Conservation (phyloP, 2,329 filamentous ascomycete species). For the Sporothrix globosa region DNA sequence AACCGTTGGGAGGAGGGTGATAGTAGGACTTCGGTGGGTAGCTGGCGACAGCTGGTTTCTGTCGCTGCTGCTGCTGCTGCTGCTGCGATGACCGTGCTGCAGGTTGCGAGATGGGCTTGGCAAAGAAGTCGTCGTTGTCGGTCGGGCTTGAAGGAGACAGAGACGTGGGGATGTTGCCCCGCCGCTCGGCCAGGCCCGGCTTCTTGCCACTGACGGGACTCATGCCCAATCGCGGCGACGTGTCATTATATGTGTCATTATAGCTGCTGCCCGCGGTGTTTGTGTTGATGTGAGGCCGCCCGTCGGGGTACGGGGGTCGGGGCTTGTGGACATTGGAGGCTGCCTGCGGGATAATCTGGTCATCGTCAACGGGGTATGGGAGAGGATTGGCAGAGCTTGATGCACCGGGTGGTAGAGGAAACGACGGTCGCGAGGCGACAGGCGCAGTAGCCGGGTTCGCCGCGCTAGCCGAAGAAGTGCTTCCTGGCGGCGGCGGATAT, state of each 20-base stretch:
- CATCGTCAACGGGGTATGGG: conserved; percentile 74
- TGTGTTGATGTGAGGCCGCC: conserved; percentile 44
- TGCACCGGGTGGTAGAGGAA: conserved; percentile 68
- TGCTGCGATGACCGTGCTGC: conserved; percentile 31
- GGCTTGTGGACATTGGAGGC: conserved; percentile 39
- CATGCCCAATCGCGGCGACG: conserved; percentile 58
- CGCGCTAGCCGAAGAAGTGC: conserved; percentile 39
- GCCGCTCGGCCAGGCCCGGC: conserved; percentile 74
- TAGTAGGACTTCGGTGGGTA: conserved; percentile 64
- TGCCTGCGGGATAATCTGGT: conserved; percentile 51
- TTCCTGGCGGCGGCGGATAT: conserved; percentile 51
- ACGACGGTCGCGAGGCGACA: conserved; percentile 62
- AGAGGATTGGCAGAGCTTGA: conserved; percentile 69
- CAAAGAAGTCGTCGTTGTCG: conserved; percentile 80
- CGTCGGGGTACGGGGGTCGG: conserved; percentile 51
- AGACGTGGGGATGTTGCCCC: conserved; percentile 79
- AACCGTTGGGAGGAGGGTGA: conserved; percentile 55
- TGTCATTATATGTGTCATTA: conserved; percentile 58
- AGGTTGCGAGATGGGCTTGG: conserved; percentile 59
- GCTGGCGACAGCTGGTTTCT: conserved; percentile 47
- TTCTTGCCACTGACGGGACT: conserved; percentile 58
- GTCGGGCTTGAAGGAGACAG: conserved; percentile 77
- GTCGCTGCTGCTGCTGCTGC: conserved; percentile 41
- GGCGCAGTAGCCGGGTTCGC: neutral
- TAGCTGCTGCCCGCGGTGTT: conserved; percentile 47